Evolutionary conservation across 768 basidiomycete species (phyloP).

Genomic region (Kondoa malvinella): DNA sequence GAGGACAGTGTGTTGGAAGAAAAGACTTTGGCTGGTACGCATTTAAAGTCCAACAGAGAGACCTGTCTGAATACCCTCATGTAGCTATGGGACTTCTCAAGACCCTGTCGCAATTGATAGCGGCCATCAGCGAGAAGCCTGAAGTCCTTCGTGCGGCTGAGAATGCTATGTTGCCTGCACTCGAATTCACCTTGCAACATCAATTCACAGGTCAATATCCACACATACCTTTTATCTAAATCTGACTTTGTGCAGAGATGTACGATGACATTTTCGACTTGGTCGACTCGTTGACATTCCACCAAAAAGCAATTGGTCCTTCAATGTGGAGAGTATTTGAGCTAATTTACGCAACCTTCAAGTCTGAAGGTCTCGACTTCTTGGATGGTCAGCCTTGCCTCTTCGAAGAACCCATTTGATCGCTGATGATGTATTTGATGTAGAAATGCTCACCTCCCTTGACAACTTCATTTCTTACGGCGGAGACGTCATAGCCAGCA

Average conservation of each 20-base stretch:
- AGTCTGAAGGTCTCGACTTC: slow-evolving; percentile 66
- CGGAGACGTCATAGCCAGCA: slow-evolving; percentile 52
- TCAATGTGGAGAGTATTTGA: slow-evolving; percentile 79
- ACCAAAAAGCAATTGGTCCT: slow-evolving; percentile 53
- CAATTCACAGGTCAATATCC: slow-evolving; percentile 47
- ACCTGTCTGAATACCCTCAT: slow-evolving; percentile 31
- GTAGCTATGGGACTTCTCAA: slow-evolving; percentile 63
- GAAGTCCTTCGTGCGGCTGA: slow-evolving; percentile 65
- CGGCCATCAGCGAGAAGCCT: slow-evolving; percentile 52
- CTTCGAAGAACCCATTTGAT: background rate
- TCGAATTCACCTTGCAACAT: slow-evolving; percentile 57
- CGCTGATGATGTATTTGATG: slow-evolving; percentile 1
- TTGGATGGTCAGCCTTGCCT: slow-evolving; percentile 46
- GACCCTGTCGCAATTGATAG: slow-evolving; percentile 44
- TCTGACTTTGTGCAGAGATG: slow-evolving; percentile 41
- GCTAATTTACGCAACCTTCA: slow-evolving; percentile 64
- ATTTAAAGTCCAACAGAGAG: slow-evolving; percentile 28
- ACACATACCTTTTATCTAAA: background rate
- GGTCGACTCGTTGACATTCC: slow-evolving; percentile 69
- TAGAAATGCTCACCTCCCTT: slow-evolving; percentile 69
- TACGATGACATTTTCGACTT: slow-evolving; percentile 77
- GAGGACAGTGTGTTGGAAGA: slow-evolving; percentile 40
- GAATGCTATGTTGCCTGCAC: slow-evolving; percentile 61
- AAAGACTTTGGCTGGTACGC: slow-evolving; percentile 41
- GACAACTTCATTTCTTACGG: slow-evolving; percentile 82